phyloP scores from a whole-genome alignment of 805 yeast species.

The Sugiyamaella lignohabitans region DNA sequence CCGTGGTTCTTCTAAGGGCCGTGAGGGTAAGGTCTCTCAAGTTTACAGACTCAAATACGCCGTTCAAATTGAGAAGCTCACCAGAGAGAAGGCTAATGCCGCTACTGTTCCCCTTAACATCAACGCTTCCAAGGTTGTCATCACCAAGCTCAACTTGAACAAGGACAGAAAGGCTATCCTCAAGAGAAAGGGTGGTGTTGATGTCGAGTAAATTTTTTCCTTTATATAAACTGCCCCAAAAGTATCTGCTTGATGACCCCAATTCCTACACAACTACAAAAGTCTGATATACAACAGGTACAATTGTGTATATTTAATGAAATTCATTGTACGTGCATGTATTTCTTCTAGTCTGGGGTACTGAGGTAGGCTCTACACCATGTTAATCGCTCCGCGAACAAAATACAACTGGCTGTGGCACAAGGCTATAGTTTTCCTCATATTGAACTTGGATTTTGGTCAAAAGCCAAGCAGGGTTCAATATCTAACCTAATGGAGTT shows the following conservation, averaged over 20 bases:
- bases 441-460: too few species aligned
- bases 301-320: not conserved
- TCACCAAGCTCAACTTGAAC: conserved; percentile 97
- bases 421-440: too few species aligned
- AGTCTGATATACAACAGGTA: not conserved
- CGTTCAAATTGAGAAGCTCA: conserved; percentile 93
- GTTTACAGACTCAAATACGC: conserved; percentile 99
- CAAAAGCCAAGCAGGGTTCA: too few species aligned
- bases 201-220: conserved; percentile 59
- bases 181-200: conserved; percentile 93
- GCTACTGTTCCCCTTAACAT: conserved; percentile 95
- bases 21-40: conserved; percentile 95
- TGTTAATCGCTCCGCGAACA: too few species aligned
- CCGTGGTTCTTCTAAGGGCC: conserved; percentile 99
- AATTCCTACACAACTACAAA: not conserved
- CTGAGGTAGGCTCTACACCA: too few species aligned
- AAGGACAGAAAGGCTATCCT: conserved; percentile 98
- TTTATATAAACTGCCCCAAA: not conserved
- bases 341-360: too few species aligned
- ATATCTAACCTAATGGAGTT: too few species aligned
- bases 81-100: conserved; percentile 97
- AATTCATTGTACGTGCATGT: too few species aligned
- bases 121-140: conserved; percentile 98
- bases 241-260: conserved; percentile 1
- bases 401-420: too few species aligned